Conservation (phyloP, 495 filamentous ascomycete genomes). For the Tuber melanosporum region DNA sequence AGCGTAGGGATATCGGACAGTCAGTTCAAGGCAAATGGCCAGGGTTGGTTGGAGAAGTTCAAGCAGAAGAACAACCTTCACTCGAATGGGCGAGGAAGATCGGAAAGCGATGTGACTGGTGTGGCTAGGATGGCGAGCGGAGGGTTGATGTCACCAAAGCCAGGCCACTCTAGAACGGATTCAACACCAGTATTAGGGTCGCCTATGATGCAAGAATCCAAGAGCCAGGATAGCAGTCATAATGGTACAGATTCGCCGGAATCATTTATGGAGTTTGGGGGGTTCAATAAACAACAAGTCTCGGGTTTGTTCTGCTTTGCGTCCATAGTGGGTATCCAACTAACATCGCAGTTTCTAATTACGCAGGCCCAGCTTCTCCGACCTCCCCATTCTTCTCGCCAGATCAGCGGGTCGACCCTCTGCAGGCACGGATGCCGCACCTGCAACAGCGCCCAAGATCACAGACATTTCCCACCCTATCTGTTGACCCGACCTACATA, state of each 20-base stretch:
- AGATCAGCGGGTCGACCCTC: constrained; percentile 44
- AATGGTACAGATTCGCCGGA: constrained; percentile 43
- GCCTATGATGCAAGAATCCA: constrained; percentile 36
- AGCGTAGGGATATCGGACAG: constrained; percentile 69
- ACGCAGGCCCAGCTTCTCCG: constrained; percentile 71
- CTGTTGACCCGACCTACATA: constrained; percentile 63
- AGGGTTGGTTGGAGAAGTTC: constrained; percentile 90
- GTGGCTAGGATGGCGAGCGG: constrained; percentile 27
- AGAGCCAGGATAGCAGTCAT: constrained; percentile 39
- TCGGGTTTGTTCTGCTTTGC: constrained; percentile 53
- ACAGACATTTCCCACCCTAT: constrained; percentile 77
- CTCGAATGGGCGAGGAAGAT: constrained; percentile 49
- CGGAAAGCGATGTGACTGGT: constrained; percentile 40
- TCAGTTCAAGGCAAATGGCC: constrained; percentile 65
- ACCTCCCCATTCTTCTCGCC: constrained; percentile 80
- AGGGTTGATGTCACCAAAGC: constrained; percentile 24
- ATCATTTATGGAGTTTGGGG: constrained; percentile 47
- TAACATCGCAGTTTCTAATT: constrained; percentile 61
- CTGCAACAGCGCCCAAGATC: constrained; percentile 65
- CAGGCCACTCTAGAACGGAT: constrained; percentile 35
- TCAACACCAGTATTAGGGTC: constrained; percentile 41
- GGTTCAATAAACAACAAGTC: constrained; percentile 48
- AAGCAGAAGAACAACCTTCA: constrained; percentile 73
- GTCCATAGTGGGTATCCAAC: constrained; percentile 51
- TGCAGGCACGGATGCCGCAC: constrained; percentile 54